These are phyloP conservation scores for Dendrocalamus latiflorus DNA, from an alignment of 202 grass and related monocot species.

Conservation along the genomic window DNA sequence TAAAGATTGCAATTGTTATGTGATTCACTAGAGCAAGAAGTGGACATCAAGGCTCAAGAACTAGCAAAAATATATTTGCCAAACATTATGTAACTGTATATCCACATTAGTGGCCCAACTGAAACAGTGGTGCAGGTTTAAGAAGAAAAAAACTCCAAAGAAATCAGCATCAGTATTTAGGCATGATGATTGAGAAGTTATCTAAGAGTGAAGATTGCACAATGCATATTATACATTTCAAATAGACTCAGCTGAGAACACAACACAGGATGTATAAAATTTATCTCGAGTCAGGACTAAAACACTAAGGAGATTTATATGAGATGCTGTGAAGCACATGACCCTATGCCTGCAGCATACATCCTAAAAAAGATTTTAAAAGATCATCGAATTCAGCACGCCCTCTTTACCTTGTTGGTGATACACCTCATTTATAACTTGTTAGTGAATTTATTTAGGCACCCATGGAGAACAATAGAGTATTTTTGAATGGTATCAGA, in stretches of 20 bases:
- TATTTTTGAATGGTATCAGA: too few relatives aligned
- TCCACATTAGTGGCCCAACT: neutral
- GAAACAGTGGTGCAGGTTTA: neutral
- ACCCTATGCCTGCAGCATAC: too few relatives aligned
- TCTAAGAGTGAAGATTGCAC: neutral
- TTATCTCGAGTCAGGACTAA: neutral
- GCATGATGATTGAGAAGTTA: neutral
- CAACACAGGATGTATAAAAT: neutral
- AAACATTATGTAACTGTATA: neutral
- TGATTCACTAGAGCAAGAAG: neutral
- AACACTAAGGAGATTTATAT: too few relatives aligned
- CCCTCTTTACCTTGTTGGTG: too few relatives aligned
- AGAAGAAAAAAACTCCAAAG: neutral
- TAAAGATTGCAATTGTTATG: neutral
- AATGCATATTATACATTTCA: neutral
- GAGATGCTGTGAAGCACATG: too few relatives aligned
- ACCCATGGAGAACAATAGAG: too few relatives aligned
- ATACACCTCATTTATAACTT: too few relatives aligned
- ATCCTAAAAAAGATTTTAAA: too few relatives aligned
- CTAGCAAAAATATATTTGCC: neutral
- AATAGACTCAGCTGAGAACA: neutral
- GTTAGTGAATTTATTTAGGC: too few relatives aligned
- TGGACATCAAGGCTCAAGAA: neutral
- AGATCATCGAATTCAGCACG: too few relatives aligned
- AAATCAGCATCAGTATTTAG: neutral